Evolutionary conservation across 805 yeast species (phyloP).

Genomic region (Wickerhamiella kazuoi): DNA sequence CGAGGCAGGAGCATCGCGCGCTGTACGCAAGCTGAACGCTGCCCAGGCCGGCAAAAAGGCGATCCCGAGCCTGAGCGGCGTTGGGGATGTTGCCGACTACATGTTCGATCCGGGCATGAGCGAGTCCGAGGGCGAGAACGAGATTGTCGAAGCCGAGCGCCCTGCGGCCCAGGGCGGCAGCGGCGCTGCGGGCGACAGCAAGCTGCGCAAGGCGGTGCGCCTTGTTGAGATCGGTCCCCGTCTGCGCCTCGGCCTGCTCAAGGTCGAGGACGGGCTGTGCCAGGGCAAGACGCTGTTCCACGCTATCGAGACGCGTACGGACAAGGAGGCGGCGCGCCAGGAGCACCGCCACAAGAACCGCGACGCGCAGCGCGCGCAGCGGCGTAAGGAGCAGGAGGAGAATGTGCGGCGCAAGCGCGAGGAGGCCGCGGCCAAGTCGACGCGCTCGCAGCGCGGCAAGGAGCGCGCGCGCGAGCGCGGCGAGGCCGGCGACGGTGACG

Average conservation of each 20-base stretch:
- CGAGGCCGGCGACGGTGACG: conserved; percentile 8
- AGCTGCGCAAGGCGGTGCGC: conserved; percentile 67
- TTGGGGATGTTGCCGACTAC: conserved; percentile 65
- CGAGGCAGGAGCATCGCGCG: conserved; percentile 49
- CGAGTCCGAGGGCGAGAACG: conserved; percentile 90
- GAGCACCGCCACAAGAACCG: conserved; percentile 51
- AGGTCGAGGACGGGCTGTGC: conserved; percentile 86
- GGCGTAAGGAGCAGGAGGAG: conserved; percentile 63
- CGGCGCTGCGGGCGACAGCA: conserved; percentile 2
- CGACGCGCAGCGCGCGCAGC: conserved; percentile 43
- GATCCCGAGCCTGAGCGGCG: conserved; percentile 51
- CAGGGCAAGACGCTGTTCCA: conserved; percentile 80
- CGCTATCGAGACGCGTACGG: conserved; percentile 44
- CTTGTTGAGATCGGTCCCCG: conserved; percentile 90
- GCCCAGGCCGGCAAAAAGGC: conserved; percentile 43
- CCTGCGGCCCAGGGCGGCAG: conserved; percentile 5
- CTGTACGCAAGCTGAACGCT: conserved; percentile 50
- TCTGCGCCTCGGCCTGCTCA: conserved; percentile 51
- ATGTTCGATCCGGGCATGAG: conserved; percentile 71
- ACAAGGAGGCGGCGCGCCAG: conserved; percentile 38
- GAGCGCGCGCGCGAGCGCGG: conserved; percentile 13
- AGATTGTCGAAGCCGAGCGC: conserved; percentile 29
- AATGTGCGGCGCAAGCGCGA: conserved; percentile 59
- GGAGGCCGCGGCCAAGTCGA: conserved; percentile 53
- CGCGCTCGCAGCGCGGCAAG: conserved; percentile 42